These are phyloP conservation scores for Xylariaceae sp. DNA, from an alignment of 2,329 filamentous ascomycete genomes.

Conservation along the genomic window DNA sequence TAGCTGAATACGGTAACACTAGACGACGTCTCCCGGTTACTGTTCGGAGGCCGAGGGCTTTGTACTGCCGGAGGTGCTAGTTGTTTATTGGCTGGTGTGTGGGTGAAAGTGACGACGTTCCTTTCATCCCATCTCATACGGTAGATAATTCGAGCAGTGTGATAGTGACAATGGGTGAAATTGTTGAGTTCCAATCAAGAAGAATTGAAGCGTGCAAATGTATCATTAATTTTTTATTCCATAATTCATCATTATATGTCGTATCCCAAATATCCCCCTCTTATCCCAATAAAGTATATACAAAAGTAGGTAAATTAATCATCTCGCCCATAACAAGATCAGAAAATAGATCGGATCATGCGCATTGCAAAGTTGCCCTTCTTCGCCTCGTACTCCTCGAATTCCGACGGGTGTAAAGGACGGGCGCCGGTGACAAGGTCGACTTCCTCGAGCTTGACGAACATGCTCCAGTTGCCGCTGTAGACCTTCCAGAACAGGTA, in stretches of 20 bases:
- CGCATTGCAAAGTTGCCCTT: slow-evolving; percentile 14
- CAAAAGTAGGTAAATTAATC: too few species aligned
- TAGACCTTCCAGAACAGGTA: slow-evolving; percentile 64
- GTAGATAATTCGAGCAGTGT: too few species aligned
- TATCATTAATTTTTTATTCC: neutral
- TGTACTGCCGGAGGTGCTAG: too few species aligned
- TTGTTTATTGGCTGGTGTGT: too few species aligned
- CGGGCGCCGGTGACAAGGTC: slow-evolving; percentile 57
- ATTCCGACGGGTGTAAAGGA: slow-evolving; percentile 46
- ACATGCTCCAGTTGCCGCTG: slow-evolving; percentile 47
- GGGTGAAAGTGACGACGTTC: too few species aligned
- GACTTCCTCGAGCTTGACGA: slow-evolving; percentile 54
- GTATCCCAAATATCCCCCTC: neutral
- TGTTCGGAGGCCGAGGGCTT: too few species aligned
- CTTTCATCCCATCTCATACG: neutral
- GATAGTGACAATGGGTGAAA: too few species aligned
- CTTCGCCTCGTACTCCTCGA: slow-evolving; percentile 28
- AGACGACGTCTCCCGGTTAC: too few species aligned
- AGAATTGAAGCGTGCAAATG: neutral
- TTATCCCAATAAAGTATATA: neutral
- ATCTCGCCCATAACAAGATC: neutral
- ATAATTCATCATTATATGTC: slow-evolving; percentile 3
- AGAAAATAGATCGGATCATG: slow-evolving; percentile 17
- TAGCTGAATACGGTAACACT: too few species aligned
- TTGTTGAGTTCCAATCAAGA: too few species aligned